Evolutionary conservation across 495 filamentous ascomycete species (phyloP).

Genomic region (Talaromyces nanjingensis): DNA sequence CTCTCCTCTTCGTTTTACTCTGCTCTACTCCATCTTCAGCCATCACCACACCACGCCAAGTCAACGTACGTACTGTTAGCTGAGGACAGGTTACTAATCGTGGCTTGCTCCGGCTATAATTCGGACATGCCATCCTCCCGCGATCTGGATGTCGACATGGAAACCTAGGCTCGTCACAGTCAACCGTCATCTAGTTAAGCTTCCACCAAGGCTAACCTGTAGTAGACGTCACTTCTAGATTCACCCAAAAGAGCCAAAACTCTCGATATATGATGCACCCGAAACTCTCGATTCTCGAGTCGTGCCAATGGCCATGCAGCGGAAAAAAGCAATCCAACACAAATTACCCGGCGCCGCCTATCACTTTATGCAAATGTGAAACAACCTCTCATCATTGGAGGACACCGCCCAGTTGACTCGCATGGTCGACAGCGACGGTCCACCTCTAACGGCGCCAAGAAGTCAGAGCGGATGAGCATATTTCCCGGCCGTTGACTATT

Average conservation of each 20-base stretch:
- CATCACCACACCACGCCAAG: not conserved
- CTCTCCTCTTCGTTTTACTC: not conserved
- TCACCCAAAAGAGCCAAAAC: not conserved
- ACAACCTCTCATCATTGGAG: not conserved
- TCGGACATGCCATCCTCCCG: not conserved
- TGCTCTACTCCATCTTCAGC: not conserved
- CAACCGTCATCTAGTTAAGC: not conserved
- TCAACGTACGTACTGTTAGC: not conserved
- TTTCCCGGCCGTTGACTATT: not conserved
- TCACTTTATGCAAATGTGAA: not conserved
- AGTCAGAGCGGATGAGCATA: slow-evolving; percentile 1
- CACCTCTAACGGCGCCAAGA: not conserved
- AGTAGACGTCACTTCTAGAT: not conserved
- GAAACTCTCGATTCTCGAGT: not conserved
- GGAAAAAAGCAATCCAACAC: not conserved
- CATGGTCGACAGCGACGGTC: not conserved
- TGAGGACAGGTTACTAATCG: not conserved
- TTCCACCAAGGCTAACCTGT: not conserved
- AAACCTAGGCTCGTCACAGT: not conserved
- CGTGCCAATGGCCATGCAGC: slow-evolving; percentile 1
- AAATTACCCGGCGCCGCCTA: slow-evolving; percentile 1
- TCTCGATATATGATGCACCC: not conserved
- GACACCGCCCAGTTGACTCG: not conserved
- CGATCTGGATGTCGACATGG: not conserved
- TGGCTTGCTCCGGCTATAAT: not conserved